phyloP scores from a whole-genome alignment of 202 grass and related monocot genomes.

The Digitaria exilis region DNA sequence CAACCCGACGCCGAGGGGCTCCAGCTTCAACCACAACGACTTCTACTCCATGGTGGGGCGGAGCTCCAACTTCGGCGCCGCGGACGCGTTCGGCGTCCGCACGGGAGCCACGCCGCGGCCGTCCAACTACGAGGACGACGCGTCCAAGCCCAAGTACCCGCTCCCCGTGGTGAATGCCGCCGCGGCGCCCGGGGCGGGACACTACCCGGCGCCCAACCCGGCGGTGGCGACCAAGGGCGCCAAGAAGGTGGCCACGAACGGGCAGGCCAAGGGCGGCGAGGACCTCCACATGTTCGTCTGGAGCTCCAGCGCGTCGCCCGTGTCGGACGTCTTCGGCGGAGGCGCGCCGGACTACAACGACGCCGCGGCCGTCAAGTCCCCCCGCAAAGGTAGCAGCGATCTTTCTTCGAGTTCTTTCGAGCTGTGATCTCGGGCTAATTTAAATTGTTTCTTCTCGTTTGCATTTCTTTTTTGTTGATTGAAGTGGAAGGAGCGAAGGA shows the following conservation, averaged over 20 bases:
- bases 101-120: conserved; percentile 68
- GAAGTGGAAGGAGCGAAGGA: conserved; percentile 67
- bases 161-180: conserved; percentile 38
- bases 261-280: conserved; percentile 75
- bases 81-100: conserved; percentile 63
- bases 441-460: no score
- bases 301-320: conserved; percentile 98
- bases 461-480: background rate
- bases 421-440: no score
- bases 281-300: conserved; percentile 99
- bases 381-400: conserved; percentile 63
- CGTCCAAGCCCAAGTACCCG: conserved; percentile 60
- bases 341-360: conserved; percentile 81
- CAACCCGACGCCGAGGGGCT: conserved; percentile 88
- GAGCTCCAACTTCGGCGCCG: conserved; percentile 89
- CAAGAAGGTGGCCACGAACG: conserved; percentile 42
- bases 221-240: conserved; percentile 48
- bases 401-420: no score
- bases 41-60: conserved; percentile 99
- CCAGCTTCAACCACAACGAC: conserved; percentile 99
- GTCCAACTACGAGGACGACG: conserved; percentile 98
- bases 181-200: background rate
- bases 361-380: conserved; percentile 60
- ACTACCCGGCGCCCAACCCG: conserved; percentile 86
- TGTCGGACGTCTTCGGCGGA: conserved; percentile 89